Evolutionary conservation across 345 rosid species (phyloP).

Genomic region (Eucalyptus dawsonii): DNA sequence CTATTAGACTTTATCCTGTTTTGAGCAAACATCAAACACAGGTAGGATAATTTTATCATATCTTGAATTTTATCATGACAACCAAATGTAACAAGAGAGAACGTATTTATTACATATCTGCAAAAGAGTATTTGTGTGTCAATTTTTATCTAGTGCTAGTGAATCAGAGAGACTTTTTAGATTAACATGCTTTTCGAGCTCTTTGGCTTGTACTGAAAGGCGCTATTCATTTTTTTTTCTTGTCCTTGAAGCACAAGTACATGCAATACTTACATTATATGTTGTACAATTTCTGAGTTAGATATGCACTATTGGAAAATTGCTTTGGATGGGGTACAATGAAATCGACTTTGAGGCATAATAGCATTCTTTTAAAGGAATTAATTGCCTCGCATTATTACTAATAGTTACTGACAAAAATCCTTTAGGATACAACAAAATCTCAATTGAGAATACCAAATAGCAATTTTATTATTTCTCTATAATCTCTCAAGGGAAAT

Average conservation of each 20-base stretch:
- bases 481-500: too few relatives aligned
- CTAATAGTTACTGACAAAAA: too few relatives aligned
- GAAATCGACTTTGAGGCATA: background rate
- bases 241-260: background rate
- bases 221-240: background rate
- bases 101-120: fast-evolving
- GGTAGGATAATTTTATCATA: too few relatives aligned
- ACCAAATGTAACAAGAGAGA: background rate
- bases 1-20: too few relatives aligned
- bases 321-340: too few relatives aligned
- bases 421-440: too few relatives aligned
- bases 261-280: background rate
- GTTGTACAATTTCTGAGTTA: background rate
- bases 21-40: too few relatives aligned
- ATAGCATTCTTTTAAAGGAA: background rate
- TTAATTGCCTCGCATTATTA: too few relatives aligned
- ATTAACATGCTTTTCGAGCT: background rate
- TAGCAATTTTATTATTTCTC: too few relatives aligned
- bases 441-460: too few relatives aligned
- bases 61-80: too few relatives aligned
- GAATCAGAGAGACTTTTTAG: background rate
- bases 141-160: background rate
- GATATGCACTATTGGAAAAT: background rate
- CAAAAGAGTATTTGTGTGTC: background rate
- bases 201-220: background rate